These are phyloP conservation scores for Phytophthora meadii DNA, from an alignment of 352 stramenopile species.

Conservation along the genomic window DNA sequence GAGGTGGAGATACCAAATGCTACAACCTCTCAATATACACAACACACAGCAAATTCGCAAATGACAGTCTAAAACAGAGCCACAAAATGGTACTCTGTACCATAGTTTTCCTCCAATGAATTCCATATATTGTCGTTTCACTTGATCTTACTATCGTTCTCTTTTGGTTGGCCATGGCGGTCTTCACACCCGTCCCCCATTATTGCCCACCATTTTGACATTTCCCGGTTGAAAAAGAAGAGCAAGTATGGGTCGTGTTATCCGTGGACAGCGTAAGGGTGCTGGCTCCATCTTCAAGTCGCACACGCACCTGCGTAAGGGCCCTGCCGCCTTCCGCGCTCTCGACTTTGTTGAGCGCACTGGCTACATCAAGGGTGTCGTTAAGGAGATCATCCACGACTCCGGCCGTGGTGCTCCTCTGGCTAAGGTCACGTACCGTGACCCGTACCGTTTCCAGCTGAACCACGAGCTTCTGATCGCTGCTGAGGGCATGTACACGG, in stretches of 20 bases:
- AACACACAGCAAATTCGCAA: conserved; percentile 25
- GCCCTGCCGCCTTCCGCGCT: conserved; percentile 71
- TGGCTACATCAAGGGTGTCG: conserved; percentile 98
- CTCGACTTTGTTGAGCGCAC: conserved; percentile 94
- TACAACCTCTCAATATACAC: conserved; percentile 4
- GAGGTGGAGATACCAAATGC: conserved; percentile 91
- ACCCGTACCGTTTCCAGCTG: conserved; percentile 91
- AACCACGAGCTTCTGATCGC: conserved; percentile 97
- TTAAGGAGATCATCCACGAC: conserved; percentile 99
- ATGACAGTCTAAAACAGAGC: conserved; percentile 5
- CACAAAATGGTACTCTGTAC: conserved; percentile 23
- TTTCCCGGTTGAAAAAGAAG: conserved; percentile 62
- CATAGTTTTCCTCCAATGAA: conserved; percentile 20
- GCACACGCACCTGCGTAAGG: conserved; percentile 85
- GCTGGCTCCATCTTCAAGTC: conserved; percentile 86
- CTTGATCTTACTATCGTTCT: conserved; percentile 15
- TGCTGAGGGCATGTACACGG: conserved; percentile 99
- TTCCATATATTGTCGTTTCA: background rate
- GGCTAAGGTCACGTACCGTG: conserved; percentile 94
- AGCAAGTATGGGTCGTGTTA: conserved; percentile 87
- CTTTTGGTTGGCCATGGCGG: conserved; percentile 27
- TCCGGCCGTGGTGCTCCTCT: conserved; percentile 97
- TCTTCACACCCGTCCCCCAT: conserved; percentile 1
- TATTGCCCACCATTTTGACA: conserved; percentile 66
- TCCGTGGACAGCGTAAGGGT: conserved; percentile 91